A percentile compares a stretch with the other conserved stretches of the same genome.
These are phyloP conservation scores for Trypanosoma boissoni DNA, from an alignment of 208 protist genomes.

Conservation along the genomic window DNA sequence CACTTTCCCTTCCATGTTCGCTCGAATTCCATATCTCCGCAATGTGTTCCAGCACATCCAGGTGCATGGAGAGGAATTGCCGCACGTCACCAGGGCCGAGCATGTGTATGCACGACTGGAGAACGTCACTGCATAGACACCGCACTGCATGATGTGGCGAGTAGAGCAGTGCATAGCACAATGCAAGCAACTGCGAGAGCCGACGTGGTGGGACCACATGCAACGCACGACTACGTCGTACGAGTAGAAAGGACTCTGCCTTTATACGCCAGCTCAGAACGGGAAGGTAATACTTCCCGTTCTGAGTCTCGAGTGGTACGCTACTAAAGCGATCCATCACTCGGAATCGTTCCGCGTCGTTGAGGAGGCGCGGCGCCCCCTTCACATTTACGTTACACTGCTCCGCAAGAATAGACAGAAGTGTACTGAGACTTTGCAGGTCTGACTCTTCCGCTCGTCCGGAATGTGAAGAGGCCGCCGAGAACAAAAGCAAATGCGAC, in stretches of 20 bases:
- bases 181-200: constrained; percentile 7
- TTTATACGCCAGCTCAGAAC: constrained; percentile 19
- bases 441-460: constrained; percentile 5
- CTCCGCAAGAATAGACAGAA: constrained; percentile 20
- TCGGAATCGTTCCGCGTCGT: neutral
- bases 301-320: constrained; percentile 5
- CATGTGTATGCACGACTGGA: constrained; percentile 5
- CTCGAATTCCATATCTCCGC: constrained; percentile 7
- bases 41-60: constrained; percentile 17
- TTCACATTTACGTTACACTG: constrained; percentile 15
- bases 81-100: neutral
- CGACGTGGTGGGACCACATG: constrained; percentile 8
- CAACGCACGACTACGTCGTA: neutral
- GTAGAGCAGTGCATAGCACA: constrained; percentile 21
- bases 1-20: neutral
- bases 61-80: constrained; percentile 9
- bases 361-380: neutral
- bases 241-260: constrained; percentile 12
- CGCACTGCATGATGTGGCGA: constrained; percentile 14
- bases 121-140: constrained; percentile 7
- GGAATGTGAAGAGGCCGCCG: neutral
- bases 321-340: constrained; percentile 2
- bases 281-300: constrained; percentile 12
- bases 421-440: neutral
- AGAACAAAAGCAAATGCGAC: too few relatives aligned